Conservation (phyloP, 768 basidiomycete species). For the Astraeus odoratus region DNA sequence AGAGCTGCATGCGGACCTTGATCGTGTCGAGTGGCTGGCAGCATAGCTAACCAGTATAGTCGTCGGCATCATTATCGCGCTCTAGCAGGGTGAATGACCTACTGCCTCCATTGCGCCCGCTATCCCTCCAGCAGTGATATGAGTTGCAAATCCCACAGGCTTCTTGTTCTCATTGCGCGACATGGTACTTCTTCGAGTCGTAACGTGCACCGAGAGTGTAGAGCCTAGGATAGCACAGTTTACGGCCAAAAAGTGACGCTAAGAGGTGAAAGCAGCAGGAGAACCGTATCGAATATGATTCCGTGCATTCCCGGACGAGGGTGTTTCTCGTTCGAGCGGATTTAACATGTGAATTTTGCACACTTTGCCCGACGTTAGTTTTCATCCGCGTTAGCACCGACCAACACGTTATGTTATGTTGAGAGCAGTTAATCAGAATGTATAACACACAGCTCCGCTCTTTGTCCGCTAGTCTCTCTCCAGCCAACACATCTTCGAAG, state of each 20-base stretch:
- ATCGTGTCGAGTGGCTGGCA: conserved; percentile 98
- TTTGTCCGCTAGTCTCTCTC: conserved; percentile 15
- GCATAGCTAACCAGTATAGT: conserved; percentile 39
- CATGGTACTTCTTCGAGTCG: conserved; percentile 28
- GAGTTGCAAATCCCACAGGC: conserved; percentile 78
- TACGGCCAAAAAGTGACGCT: too few species aligned
- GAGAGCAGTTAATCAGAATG: background rate
- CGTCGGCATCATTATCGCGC: background rate
- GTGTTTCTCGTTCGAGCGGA: conserved; percentile 7
- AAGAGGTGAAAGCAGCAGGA: too few species aligned
- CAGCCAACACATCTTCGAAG: too few species aligned
- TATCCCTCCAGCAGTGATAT: conserved; percentile 90
- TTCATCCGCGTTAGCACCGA: conserved; percentile 18
- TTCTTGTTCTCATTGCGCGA: conserved; percentile 58
- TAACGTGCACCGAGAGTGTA: background rate
- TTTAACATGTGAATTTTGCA: conserved; percentile 27
- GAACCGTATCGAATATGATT: too few species aligned
- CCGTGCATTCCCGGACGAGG: conserved; percentile 13
- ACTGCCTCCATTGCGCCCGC: conserved; percentile 94
- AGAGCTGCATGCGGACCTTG: conserved; percentile 99
- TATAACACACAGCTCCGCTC: conserved; percentile 12
- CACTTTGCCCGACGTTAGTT: background rate
- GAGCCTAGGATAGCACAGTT: background rate
- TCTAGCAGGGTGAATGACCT: conserved; percentile 18
- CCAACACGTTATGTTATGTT: background rate